Evolutionary conservation across 345 rosid species (phyloP).

Genomic region (Moricandia moricandioides): DNA sequence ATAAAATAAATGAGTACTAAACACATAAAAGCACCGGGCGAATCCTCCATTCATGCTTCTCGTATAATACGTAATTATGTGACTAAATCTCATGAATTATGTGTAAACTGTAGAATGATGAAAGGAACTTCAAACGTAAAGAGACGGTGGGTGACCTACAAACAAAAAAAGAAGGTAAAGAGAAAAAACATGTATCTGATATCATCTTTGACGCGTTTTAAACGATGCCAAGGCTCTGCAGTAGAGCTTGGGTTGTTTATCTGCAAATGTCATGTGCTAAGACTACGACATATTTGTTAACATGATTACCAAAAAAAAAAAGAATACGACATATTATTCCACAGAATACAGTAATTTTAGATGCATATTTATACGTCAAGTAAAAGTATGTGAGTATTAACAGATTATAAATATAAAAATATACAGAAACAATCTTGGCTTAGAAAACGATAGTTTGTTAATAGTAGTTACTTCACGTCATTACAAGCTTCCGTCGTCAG

Average conservation of each 20-base stretch:
- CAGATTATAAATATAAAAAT: neutral
- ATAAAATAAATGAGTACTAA: no score
- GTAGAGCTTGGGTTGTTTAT: slow-evolving; percentile 8
- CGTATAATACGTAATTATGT: neutral
- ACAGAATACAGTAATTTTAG: neutral
- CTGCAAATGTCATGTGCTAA: slow-evolving; percentile 10
- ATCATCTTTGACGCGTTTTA: neutral
- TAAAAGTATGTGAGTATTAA: neutral
- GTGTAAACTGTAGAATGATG: neutral
- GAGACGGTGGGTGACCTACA: neutral
- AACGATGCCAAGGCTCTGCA: slow-evolving; percentile 1
- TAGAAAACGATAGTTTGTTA: neutral
- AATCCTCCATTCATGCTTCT: neutral
- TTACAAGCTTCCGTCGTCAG: neutral
- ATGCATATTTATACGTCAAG: neutral
- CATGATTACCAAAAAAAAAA: no score
- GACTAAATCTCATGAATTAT: neutral
- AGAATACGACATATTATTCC: neutral
- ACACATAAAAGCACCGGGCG: neutral
- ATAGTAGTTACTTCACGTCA: neutral
- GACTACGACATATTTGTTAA: neutral
- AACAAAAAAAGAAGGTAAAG: no score
- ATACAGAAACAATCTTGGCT: neutral
- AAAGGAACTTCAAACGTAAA: neutral
- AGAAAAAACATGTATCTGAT: neutral